A percentile compares a stretch with the other conserved stretches of the same genome.
Evolutionary conservation across 2,329 filamentous ascomycete species (phyloP).

Genomic region (Pseudopyricularia cyperi): DNA sequence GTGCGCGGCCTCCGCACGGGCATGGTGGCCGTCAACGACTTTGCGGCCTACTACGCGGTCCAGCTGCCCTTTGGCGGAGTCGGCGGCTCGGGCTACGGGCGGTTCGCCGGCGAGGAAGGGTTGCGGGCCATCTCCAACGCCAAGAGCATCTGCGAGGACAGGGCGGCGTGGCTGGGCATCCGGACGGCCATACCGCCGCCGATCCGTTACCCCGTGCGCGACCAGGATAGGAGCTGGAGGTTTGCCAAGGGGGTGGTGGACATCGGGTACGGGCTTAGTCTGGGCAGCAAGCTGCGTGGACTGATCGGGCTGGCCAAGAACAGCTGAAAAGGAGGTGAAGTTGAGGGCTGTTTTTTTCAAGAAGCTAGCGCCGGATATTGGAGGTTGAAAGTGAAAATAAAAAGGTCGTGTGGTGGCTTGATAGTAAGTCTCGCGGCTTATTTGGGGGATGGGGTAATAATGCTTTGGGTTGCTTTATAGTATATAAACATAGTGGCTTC

Average conservation of each 20-base stretch:
- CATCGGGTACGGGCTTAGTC: constrained; percentile 39
- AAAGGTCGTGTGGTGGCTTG: too few species aligned
- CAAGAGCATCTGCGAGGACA: constrained; percentile 77
- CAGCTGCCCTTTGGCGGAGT: constrained; percentile 89
- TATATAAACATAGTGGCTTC: too few species aligned
- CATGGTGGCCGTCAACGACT: constrained; percentile 94
- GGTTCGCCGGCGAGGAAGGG: constrained; percentile 86
- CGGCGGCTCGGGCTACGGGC: constrained; percentile 80
- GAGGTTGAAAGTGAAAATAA: too few species aligned
- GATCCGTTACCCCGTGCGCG: constrained; percentile 67
- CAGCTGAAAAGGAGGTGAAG: neutral
- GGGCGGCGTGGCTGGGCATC: constrained; percentile 45
- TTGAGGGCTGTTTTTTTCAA: too few species aligned
- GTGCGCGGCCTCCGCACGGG: constrained; percentile 62
- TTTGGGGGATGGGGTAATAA: too few species aligned
- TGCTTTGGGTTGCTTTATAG: too few species aligned
- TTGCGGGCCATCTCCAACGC: constrained; percentile 72
- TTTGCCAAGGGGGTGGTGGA: constrained; percentile 50
- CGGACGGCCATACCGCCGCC: constrained; percentile 68
- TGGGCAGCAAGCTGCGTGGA: constrained; percentile 4
- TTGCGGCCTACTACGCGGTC: constrained; percentile 84
- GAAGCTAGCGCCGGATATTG: too few species aligned
- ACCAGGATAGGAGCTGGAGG: constrained; percentile 50
- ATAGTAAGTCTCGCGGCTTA: too few species aligned
- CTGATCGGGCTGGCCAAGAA: constrained; percentile 8